phyloP scores from a whole-genome alignment of 495 filamentous ascomycete species.

The Antarctomyces pellizariae region DNA sequence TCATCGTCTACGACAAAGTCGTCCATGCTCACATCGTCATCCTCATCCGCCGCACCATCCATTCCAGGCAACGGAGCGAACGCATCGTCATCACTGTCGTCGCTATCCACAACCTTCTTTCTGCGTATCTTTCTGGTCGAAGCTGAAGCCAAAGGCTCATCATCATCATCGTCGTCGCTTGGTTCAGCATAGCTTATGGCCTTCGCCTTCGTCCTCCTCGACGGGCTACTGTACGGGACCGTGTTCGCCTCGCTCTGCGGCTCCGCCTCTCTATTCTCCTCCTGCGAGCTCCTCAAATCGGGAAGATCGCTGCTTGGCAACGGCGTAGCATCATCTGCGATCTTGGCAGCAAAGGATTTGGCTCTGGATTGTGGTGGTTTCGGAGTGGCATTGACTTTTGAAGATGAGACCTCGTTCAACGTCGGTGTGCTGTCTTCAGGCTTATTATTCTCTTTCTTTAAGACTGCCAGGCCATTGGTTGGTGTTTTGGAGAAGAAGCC shows the following conservation, averaged over 20 bases:
- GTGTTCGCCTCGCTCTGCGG: constrained; percentile 22
- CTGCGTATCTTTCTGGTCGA: constrained; percentile 13
- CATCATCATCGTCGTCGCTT: constrained; percentile 35
- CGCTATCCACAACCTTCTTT: constrained; percentile 20
- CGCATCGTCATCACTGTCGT: constrained; percentile 52
- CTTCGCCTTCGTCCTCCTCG: constrained; percentile 32
- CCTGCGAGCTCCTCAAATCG: constrained; percentile 31
- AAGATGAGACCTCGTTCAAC: no score
- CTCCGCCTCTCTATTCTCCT: constrained; percentile 19
- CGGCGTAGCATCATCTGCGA: constrained; percentile 29
- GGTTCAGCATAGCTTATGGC: constrained; percentile 42
- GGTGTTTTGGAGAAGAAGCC: constrained; percentile 64
- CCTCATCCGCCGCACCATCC: constrained; percentile 30
- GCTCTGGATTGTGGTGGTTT: constrained; percentile 21
- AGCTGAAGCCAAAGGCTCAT: constrained; percentile 25
- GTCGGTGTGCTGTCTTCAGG: no score
- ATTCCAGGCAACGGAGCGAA: constrained; percentile 28
- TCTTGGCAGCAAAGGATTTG: constrained; percentile 2
- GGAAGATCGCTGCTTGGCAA: constrained; percentile 55
- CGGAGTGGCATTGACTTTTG: constrained; percentile 18
- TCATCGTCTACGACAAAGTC: constrained; percentile 74
- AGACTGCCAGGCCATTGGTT: constrained; percentile 11
- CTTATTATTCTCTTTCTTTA: no score
- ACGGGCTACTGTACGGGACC: constrained; percentile 30
- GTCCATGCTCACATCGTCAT: constrained; percentile 44